Conservation (phyloP, 2,329 filamentous ascomycete species). For the Ceratocystis alfenasii region DNA sequence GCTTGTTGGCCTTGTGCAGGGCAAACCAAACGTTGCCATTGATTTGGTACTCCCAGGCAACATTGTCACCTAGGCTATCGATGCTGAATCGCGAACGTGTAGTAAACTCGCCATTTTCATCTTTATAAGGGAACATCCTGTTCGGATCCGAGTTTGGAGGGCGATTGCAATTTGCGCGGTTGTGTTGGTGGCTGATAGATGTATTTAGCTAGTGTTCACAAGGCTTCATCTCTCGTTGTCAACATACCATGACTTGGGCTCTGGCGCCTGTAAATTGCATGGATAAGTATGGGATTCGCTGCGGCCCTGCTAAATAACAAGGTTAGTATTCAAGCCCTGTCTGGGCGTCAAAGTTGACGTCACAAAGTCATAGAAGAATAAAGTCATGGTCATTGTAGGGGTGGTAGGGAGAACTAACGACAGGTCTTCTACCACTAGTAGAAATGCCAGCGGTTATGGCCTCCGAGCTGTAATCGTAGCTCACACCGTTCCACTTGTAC, state of each 20-base stretch:
- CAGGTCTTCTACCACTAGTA: conserved; percentile 5
- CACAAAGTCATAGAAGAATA: not conserved
- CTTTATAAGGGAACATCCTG: conserved; percentile 50
- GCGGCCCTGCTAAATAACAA: not conserved
- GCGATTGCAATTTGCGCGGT: not conserved
- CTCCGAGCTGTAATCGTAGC: not conserved
- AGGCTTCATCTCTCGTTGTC: not conserved
- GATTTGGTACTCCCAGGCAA: conserved; percentile 22
- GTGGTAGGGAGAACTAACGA: not conserved
- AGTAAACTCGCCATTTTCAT: conserved; percentile 48
- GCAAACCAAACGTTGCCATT: not conserved
- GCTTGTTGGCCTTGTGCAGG: not conserved
- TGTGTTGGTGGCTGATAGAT: not conserved
- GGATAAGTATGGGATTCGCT: not conserved
- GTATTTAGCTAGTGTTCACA: not conserved
- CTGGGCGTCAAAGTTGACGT: not conserved
- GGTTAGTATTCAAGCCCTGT: not conserved
- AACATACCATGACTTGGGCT: not conserved
- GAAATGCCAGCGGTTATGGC: not conserved
- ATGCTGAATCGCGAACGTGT: conserved; percentile 49
- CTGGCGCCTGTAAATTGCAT: not conserved
- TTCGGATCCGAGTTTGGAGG: conserved; percentile 48
- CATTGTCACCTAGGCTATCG: conserved; percentile 41
- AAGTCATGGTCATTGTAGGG: not conserved
- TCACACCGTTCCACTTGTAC: conserved; percentile 1